Conservation (phyloP, 179 eudicot genomes). For the Carnegiea gigantea region DNA sequence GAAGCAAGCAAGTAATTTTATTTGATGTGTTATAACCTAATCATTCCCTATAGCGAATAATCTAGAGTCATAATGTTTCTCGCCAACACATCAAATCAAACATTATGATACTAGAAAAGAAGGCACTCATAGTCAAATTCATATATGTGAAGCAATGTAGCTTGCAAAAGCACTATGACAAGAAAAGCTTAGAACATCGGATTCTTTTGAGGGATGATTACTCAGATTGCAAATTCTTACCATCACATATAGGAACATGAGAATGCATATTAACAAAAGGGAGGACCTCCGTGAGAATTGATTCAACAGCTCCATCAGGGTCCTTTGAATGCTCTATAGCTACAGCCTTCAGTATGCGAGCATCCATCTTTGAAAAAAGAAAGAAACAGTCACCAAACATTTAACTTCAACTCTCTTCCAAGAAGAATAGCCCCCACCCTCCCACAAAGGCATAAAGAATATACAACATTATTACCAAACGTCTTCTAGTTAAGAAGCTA, state of each 20-base stretch:
- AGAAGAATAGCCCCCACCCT: background rate
- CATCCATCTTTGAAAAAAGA: slow-evolving; percentile 59
- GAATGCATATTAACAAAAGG: slow-evolving; percentile 39
- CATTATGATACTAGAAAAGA: background rate
- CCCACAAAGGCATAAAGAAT: background rate
- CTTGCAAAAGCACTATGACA: background rate
- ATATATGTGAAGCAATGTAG: background rate
- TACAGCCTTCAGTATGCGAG: slow-evolving; percentile 78
- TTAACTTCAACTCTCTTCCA: background rate
- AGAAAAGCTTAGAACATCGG: background rate
- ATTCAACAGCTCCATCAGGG: slow-evolving; percentile 66
- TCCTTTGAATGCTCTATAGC: slow-evolving; percentile 85
- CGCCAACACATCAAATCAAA: background rate
- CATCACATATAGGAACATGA: slow-evolving; percentile 27
- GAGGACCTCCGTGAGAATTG: slow-evolving; percentile 61
- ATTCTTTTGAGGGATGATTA: slow-evolving; percentile 17
- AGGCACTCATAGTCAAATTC: background rate
- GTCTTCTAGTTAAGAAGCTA: no score
- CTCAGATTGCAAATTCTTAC: slow-evolving; percentile 16
- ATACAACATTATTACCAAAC: background rate
- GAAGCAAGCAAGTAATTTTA: background rate
- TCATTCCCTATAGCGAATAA: background rate
- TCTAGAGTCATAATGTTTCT: background rate
- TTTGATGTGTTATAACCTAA: background rate
- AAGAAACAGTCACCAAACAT: background rate